These are phyloP conservation scores for Exutisphaerella laricina DNA, from an alignment of 2,329 filamentous ascomycete species.

Conservation along the genomic window DNA sequence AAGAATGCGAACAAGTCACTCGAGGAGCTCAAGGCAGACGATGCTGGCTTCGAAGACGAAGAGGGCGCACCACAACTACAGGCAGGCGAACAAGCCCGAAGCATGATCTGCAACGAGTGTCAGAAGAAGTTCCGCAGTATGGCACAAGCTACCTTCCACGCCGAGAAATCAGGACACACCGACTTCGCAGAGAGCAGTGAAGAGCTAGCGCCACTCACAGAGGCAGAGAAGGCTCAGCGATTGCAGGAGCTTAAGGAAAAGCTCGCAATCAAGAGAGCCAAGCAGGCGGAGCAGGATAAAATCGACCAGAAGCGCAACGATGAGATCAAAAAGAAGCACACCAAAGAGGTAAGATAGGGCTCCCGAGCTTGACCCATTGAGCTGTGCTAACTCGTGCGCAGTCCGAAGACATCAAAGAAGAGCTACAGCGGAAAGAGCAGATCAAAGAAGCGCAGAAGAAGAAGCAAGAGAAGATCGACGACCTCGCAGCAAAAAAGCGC, in stretches of 20 bases:
- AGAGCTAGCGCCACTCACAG: conserved; percentile 82
- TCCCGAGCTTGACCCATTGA: neutral
- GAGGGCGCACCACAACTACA: conserved; percentile 58
- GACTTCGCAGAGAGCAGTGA: conserved; percentile 93
- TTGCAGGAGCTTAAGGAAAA: conserved; percentile 69
- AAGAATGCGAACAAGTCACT: conserved; percentile 81
- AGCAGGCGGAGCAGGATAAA: conserved; percentile 66
- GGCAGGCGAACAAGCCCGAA: conserved; percentile 66
- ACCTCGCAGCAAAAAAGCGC: conserved; percentile 77
- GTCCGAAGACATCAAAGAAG: conserved; percentile 81
- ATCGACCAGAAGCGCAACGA: conserved; percentile 81
- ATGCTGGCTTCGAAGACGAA: conserved; percentile 32
- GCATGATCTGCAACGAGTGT: conserved; percentile 90
- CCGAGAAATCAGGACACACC: conserved; percentile 79
- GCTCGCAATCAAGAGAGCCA: conserved; percentile 65
- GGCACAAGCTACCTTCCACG: conserved; percentile 82
- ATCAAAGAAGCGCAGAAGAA: conserved; percentile 86
- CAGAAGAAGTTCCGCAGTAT: conserved; percentile 82
- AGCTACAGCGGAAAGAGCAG: conserved; percentile 79
- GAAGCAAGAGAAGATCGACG: conserved; percentile 78
- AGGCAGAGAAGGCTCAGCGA: conserved; percentile 80
- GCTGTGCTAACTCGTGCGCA: neutral
- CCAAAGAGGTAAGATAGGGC: conserved; percentile 58
- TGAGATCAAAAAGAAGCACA: conserved; percentile 76
- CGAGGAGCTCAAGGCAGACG: conserved; percentile 64